Percentiles rank a stretch among this genome's conserved stretches.
phyloP scores from a whole-genome alignment of 225 moss, liverwort and hornwort species.

The Rhytidiadelphus loreus region DNA sequence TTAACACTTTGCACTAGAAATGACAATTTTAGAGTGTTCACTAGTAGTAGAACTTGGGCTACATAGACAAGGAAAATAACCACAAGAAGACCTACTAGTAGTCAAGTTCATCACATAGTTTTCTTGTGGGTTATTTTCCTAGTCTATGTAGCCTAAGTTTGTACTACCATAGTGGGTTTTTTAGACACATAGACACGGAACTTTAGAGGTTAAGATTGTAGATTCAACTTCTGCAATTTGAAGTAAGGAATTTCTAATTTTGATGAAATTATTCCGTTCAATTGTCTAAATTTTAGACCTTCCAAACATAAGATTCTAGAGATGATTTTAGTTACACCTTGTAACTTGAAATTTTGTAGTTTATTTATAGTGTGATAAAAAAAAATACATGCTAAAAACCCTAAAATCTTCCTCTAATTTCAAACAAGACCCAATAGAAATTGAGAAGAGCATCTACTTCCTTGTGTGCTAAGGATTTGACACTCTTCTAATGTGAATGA shows the following conservation, averaged over 20 bases:
- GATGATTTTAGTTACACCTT: not conserved
- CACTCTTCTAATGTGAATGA: not conserved
- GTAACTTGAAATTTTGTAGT: not conserved
- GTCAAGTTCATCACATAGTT: too few species aligned
- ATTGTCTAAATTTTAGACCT: too few species aligned
- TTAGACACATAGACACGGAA: fast-evolving
- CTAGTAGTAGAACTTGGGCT: too few species aligned
- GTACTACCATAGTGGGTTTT: too few species aligned
- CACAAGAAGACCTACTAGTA: too few species aligned
- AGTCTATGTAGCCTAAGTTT: too few species aligned
- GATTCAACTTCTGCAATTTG: not conserved
- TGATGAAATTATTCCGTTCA: not conserved
- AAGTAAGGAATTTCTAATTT: not conserved
- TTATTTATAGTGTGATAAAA: not conserved
- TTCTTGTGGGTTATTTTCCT: too few species aligned
- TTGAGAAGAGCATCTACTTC: not conserved
- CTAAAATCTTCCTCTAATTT: not conserved
- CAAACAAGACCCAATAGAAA: not conserved
- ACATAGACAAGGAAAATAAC: too few species aligned
- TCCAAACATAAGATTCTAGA: not conserved
- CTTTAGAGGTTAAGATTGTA: not conserved
- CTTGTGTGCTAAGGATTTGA: fast-evolving
- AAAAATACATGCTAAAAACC: not conserved
- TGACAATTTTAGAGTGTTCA: too few species aligned
- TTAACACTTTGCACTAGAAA: too few species aligned